These are phyloP conservation scores for Arthrobotrys musiformis DNA, from an alignment of 2,329 filamentous ascomycete genomes.

Conservation along the genomic window DNA sequence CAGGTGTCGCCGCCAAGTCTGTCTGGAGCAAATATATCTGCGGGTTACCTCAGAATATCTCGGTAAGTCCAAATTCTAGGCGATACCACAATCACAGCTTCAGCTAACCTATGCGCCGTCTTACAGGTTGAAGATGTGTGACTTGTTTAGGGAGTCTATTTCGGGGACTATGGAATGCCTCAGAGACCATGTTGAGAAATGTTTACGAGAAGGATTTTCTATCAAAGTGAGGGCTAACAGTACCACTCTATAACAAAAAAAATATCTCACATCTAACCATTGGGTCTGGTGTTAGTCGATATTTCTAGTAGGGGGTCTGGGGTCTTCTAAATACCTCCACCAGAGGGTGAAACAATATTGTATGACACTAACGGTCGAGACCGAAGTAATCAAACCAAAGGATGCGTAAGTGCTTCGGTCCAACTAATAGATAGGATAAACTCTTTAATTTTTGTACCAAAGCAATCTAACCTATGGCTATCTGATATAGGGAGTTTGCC, in stretches of 20 bases:
- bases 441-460: no score
- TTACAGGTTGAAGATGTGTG: slow-evolving; percentile 23
- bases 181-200: slow-evolving; percentile 35
- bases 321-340: slow-evolving; percentile 45
- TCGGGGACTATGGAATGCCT: slow-evolving; percentile 35
- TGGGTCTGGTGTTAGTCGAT: no score
- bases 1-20: slow-evolving; percentile 36
- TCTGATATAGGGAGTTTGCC: slow-evolving; percentile 43
- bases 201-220: slow-evolving; percentile 18
- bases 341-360: slow-evolving; percentile 25
- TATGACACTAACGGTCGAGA: not conserved
- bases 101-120: not conserved
- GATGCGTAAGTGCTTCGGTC: slow-evolving; percentile 37
- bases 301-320: slow-evolving; percentile 41
- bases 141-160: slow-evolving; percentile 26
- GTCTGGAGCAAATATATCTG: slow-evolving; percentile 7
- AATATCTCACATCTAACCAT: not conserved
- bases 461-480: no score
- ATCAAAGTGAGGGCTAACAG: slow-evolving; percentile 22
- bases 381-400: slow-evolving; percentile 44
- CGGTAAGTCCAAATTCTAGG: slow-evolving; percentile 17
- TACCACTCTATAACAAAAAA: no score
- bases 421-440: not conserved
- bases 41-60: slow-evolving; percentile 28
- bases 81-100: not conserved